phyloP scores from a whole-genome alignment of 768 basidiomycete genomes.

The Lyophyllum shimeji region DNA sequence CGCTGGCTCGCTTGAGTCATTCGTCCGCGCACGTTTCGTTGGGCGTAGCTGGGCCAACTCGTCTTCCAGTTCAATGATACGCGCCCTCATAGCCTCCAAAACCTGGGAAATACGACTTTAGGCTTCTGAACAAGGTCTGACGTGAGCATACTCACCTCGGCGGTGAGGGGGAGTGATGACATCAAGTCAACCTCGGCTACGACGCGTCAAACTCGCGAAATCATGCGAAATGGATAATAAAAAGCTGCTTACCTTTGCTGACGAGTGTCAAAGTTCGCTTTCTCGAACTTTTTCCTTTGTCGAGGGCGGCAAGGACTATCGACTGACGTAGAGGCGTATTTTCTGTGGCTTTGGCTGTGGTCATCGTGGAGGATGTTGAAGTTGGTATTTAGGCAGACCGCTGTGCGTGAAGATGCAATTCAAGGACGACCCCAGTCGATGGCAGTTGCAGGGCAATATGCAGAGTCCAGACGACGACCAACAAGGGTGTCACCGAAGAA shows the following conservation, averaged over 20 bases:
- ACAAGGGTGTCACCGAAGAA: neutral
- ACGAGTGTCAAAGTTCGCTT: slow-evolving; percentile 20
- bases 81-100: slow-evolving; percentile 28
- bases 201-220: neutral
- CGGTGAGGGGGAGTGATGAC: slow-evolving; percentile 21
- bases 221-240: neutral
- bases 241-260: slow-evolving; percentile 18
- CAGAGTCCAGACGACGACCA: too few species aligned
- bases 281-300: slow-evolving; percentile 17
- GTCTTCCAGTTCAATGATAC: slow-evolving; percentile 34
- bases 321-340: slow-evolving; percentile 14
- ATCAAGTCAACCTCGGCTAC: slow-evolving; percentile 26
- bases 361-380: neutral
- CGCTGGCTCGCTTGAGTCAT: neutral
- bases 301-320: slow-evolving; percentile 16
- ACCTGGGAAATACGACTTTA: slow-evolving; percentile 20
- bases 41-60: slow-evolving; percentile 24
- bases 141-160: slow-evolving; percentile 15
- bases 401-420: neutral
- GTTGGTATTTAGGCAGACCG: neutral
- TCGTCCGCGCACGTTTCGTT: slow-evolving; percentile 31
- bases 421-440: neutral
- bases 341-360: slow-evolving; percentile 6
- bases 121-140: slow-evolving; percentile 1
- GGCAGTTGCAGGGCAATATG: neutral